Evolutionary conservation across 345 rosid genomes (phyloP), one percentile per base, ranked within the genome.

Genomic region (Lepidium aucheri): DNA sequence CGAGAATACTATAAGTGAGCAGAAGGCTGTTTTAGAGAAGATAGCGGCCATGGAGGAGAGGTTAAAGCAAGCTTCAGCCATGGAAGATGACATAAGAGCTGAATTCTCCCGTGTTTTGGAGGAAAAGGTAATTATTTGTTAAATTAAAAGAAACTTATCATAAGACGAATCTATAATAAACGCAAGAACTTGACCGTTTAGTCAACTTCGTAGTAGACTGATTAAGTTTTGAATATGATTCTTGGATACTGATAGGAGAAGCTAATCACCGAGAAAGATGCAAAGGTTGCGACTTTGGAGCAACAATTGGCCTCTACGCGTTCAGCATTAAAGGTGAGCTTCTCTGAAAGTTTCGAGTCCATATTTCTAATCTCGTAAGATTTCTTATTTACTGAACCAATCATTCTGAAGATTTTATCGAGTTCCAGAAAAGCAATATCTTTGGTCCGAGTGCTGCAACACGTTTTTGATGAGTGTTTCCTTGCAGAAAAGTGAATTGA

Each of bases 251-350:
- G 53, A 49, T 73, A 80, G 86, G 84, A 80, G 14, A 69, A 60
- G 20, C 53, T 74, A 41, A 64, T 80, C 28, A 53, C 67, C 16
- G 80, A 70, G 46, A 68, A 68, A 69, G 50, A 14, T 36, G 65
- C 70, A 24, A 74, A 80, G 77, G 60, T 80, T 68, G 73, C 38
- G 5, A 57, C 65, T 56, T 63, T 77, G 18, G 86, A 74, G 66
- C 68, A 58, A 41, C 76, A 51, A 13, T 39, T 76, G 33, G 47
- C 63, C 8, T 63, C 74, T 56, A 61, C 53, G 38, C 75, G 60
- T 47, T 36, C 68, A 53, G 76, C 74, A 50, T 54, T 83, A 63
- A 70, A 71, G 79, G 86, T 83, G 60, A 57, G 47, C 40, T 36
- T 52, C 52, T 45, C 35, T 53, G 32, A 17, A 60, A 36, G 9